Conservation (phyloP, 2,329 filamentous ascomycete species). For the Elsinoe perseae region DNA sequence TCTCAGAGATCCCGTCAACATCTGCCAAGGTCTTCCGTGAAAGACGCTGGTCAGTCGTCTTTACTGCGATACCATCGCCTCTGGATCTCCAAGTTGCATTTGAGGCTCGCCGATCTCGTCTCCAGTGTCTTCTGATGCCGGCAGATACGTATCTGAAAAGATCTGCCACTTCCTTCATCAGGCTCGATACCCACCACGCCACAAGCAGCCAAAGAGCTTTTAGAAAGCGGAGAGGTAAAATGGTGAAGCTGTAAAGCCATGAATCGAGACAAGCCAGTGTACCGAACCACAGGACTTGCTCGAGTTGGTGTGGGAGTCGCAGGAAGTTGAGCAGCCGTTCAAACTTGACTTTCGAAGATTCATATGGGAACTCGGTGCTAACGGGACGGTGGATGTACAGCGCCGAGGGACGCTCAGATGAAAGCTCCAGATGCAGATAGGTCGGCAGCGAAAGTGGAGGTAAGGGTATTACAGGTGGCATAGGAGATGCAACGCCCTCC, state of each 20-base stretch:
- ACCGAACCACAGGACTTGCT: constrained; percentile 80
- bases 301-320: constrained; percentile 69
- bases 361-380: constrained; percentile 63
- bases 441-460: constrained; percentile 57
- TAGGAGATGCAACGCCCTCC: constrained; percentile 35
- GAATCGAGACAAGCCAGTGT: constrained; percentile 86
- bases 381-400: constrained; percentile 55
- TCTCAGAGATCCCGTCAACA: neutral
- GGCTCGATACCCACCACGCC: constrained; percentile 67
- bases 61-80: neutral
- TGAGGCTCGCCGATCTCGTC: constrained; percentile 24
- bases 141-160: constrained; percentile 69
- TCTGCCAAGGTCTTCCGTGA: constrained; percentile 10
- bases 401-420: constrained; percentile 52
- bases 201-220: constrained; percentile 70
- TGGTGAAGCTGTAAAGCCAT: constrained; percentile 95
- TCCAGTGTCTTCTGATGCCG: constrained; percentile 73
- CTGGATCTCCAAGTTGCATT: neutral
- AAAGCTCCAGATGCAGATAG: constrained; percentile 58
- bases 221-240: constrained; percentile 79
- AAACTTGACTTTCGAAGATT: constrained; percentile 86
- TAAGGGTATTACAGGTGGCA: constrained; percentile 49
- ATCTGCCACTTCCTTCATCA: constrained; percentile 64
- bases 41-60: constrained; percentile 3
- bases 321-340: constrained; percentile 87